Evolutionary conservation across 441 rosid genomes (phyloP).

Genomic region (Erysimum cheiri): DNA sequence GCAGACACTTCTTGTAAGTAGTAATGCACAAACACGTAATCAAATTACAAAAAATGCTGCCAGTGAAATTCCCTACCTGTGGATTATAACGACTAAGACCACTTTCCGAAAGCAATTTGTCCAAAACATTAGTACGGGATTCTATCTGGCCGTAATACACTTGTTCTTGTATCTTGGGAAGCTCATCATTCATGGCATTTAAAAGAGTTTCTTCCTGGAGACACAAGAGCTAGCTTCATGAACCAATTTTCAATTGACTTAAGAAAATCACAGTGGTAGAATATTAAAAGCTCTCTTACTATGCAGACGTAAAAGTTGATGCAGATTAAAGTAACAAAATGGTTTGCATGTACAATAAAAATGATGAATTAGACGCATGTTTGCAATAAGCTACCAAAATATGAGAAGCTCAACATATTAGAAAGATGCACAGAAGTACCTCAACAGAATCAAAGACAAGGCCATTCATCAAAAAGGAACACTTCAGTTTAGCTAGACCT

Average conservation of each 20-base stretch:
- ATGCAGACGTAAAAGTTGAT: conserved; percentile 34
- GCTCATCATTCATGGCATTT: conserved; percentile 97
- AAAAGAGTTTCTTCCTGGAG: conserved; percentile 82
- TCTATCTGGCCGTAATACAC: conserved; percentile 91
- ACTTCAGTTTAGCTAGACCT: conserved; percentile 80
- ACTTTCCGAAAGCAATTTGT: conserved; percentile 85
- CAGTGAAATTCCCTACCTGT: conserved; percentile 55
- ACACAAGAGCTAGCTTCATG: conserved; percentile 34
- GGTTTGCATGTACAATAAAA: conserved; percentile 22
- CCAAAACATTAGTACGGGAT: conserved; percentile 86
- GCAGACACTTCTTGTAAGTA: conserved; percentile 26
- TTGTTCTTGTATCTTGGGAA: conserved; percentile 95
- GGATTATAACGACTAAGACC: conserved; percentile 95
- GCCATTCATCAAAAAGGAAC: conserved; percentile 94
- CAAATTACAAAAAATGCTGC: conserved; percentile 33
- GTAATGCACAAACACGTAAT: conserved; percentile 17
- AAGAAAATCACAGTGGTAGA: conserved; percentile 22
- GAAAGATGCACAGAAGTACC: conserved; percentile 57
- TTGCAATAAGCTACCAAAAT: conserved; percentile 29
- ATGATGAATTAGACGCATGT: conserved; percentile 14
- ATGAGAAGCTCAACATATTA: conserved; percentile 16
- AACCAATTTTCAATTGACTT: conserved; percentile 20
- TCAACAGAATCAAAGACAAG: conserved; percentile 88
- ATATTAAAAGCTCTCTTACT: conserved; percentile 19
- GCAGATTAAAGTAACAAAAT: conserved; percentile 21